A percentile compares a stretch with the other conserved stretches of the same genome.
Conservation (phyloP, 345 rosid genomes). For the Erucastrum elatum region DNA sequence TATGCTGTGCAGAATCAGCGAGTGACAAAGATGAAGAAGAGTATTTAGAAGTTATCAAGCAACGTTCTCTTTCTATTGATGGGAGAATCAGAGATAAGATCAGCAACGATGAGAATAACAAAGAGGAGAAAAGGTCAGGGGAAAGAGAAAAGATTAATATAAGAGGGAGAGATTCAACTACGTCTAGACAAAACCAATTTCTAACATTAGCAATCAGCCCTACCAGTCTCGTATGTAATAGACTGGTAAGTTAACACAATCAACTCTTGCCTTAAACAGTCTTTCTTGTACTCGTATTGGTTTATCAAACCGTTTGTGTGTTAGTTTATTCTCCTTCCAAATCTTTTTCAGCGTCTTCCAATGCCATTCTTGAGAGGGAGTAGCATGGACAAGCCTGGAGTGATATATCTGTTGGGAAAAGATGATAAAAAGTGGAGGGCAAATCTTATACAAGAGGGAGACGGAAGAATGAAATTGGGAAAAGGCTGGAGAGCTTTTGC, state of each 20-base stretch:
- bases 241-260: neutral
- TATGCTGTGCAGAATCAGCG: neutral
- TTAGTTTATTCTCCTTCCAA: neutral
- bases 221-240: slow-evolving; percentile 6
- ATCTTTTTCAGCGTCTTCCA: slow-evolving; percentile 14
- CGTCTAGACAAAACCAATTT: slow-evolving; percentile 4
- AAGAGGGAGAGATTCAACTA: neutral
- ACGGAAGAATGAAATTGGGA: slow-evolving; percentile 1
- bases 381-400: slow-evolving; percentile 12
- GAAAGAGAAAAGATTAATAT: neutral
- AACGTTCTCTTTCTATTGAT: neutral
- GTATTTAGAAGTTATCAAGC: neutral
- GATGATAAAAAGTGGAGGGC: slow-evolving; percentile 23
- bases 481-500: slow-evolving; percentile 15
- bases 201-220: slow-evolving; percentile 11
- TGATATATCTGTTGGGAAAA: slow-evolving; percentile 23
- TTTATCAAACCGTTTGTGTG: neutral
- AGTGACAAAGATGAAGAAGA: neutral
- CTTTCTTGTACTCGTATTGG: neutral
- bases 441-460: neutral
- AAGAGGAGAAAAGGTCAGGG: neutral
- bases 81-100: neutral
- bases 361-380: neutral
- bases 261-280: neutral
- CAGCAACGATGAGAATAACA: neutral